Percentiles rank a stretch among this genome's conserved stretches.
Conservation (phyloP, 345 rosid species). For the Syzygium grande region DNA sequence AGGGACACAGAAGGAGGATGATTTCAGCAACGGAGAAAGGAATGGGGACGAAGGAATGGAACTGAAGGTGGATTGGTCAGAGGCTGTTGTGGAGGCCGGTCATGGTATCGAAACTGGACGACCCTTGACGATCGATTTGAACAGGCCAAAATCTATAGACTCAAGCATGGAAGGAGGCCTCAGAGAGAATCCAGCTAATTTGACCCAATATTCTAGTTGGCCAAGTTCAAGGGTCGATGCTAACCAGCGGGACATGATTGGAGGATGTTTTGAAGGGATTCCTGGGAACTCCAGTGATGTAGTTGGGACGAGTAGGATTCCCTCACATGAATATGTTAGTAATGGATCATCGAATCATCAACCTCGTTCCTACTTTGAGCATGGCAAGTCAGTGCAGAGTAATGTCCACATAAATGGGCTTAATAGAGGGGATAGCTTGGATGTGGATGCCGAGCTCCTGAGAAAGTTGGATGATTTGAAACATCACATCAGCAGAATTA, state of each 20-base stretch:
- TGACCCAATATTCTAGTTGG: background rate
- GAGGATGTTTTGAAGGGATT: slow-evolving; percentile 3
- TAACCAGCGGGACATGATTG: background rate
- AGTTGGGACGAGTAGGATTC: slow-evolving; percentile 35
- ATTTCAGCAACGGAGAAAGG: background rate
- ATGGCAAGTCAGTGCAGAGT: slow-evolving; percentile 21
- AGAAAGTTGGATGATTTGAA: slow-evolving; percentile 76
- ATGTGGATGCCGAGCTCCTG: slow-evolving; percentile 61
- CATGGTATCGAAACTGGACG: background rate
- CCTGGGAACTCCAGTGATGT: slow-evolving; percentile 17
- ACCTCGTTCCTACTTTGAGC: slow-evolving; percentile 29
- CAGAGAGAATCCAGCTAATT: background rate
- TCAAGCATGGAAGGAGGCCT: background rate
- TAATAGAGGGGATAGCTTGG: slow-evolving; percentile 27
- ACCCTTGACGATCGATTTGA: background rate
- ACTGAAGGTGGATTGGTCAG: background rate
- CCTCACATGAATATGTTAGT: slow-evolving; percentile 27
- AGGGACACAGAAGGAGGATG: background rate
- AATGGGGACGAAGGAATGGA: background rate
- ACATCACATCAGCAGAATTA: slow-evolving; percentile 53
- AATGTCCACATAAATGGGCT: slow-evolving; percentile 24
- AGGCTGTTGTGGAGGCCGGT: background rate
- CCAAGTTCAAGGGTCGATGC: background rate
- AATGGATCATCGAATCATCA: slow-evolving; percentile 41
- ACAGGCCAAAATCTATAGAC: background rate